phyloP scores from a whole-genome alignment of 441 rosid species.

The Erysimum pusillum region DNA sequence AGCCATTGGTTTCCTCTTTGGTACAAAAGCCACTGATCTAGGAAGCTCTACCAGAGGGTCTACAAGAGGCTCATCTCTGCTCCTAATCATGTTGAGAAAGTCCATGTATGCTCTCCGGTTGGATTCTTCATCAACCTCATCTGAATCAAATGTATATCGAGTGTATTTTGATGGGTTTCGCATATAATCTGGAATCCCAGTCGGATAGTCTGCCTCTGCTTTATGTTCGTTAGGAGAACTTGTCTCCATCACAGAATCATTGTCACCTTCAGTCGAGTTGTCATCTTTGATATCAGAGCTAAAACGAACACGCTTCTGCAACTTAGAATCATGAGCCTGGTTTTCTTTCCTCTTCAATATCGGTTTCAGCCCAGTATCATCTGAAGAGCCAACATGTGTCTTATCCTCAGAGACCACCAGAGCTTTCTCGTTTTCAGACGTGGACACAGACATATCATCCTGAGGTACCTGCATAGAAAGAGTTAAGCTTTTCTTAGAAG shows the following conservation, averaged over 20 bases:
- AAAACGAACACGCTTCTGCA: conserved; percentile 84
- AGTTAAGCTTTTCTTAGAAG: neutral
- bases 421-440: conserved; percentile 30
- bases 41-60: conserved; percentile 61
- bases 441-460: conserved; percentile 12
- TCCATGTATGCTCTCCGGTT: conserved; percentile 80
- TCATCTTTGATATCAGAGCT: conserved; percentile 59
- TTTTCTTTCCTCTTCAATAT: conserved; percentile 79
- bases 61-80: conserved; percentile 48
- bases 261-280: conserved; percentile 45
- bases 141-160: conserved; percentile 68
- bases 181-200: conserved; percentile 81
- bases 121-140: conserved; percentile 74
- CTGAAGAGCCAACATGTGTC: conserved; percentile 31
- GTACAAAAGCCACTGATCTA: conserved; percentile 67
- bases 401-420: conserved; percentile 33
- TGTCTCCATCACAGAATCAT: conserved; percentile 50
- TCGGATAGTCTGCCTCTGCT: conserved; percentile 49
- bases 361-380: conserved; percentile 64
- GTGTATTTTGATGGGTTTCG: conserved; percentile 85
- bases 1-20: conserved; percentile 60
- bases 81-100: conserved; percentile 65
- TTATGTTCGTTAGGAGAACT: conserved; percentile 41
- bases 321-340: conserved; percentile 63
- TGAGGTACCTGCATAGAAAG: conserved; percentile 30